Evolutionary conservation across 305 asterid genomes (phyloP).

Genomic region (Nicotiana rustica): DNA sequence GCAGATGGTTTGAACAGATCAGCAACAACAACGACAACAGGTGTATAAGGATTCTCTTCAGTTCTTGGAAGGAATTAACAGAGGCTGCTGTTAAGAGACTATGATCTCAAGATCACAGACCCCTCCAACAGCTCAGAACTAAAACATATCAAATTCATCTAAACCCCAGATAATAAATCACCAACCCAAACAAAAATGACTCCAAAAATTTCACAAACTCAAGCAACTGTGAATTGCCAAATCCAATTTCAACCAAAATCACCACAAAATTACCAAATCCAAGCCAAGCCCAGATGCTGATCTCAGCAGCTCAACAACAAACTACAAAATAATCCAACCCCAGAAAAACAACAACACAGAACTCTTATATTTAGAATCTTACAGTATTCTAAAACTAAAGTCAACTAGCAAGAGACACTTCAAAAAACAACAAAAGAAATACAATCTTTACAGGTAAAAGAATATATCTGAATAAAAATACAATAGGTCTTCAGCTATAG

Average conservation of each 20-base stretch:
- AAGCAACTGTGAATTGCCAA: too few species aligned
- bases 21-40: constrained; percentile 45
- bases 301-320: constrained; percentile 37
- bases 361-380: neutral
- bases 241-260: constrained; percentile 11
- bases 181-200: constrained; percentile 20
- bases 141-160: constrained; percentile 42
- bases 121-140: constrained; percentile 39
- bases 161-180: constrained; percentile 29
- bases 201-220: constrained; percentile 2
- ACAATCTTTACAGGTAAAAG: constrained; percentile 20
- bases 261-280: constrained; percentile 32
- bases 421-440: neutral
- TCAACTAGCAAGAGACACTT: neutral
- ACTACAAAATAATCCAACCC: neutral
- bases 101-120: constrained; percentile 53
- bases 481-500: neutral
- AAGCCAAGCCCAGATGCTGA: constrained; percentile 40
- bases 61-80: constrained; percentile 53
- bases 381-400: constrained; percentile 27
- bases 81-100: constrained; percentile 52
- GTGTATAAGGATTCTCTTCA: constrained; percentile 49
- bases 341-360: neutral
- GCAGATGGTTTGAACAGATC: constrained; percentile 42
- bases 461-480: neutral